A percentile compares a stretch with the other conserved stretches of the same genome.
These are phyloP conservation scores for Monascus ruber DNA, from an alignment of 2,329 filamentous ascomycete genomes.

Conservation along the genomic window DNA sequence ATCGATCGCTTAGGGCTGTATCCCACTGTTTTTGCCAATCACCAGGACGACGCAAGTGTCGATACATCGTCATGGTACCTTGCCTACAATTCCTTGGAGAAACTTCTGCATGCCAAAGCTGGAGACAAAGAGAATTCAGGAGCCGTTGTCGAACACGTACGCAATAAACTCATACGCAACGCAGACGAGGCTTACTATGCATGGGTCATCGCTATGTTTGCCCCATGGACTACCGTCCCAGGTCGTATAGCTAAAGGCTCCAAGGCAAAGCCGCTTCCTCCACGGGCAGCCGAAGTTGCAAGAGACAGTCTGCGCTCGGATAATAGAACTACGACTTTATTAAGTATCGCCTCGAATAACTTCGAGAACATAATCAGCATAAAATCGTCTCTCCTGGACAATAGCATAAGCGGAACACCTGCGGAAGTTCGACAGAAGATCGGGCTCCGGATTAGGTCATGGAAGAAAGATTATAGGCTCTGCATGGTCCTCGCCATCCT, in stretches of 20 bases:
- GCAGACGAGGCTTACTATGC: slow-evolving; percentile 57
- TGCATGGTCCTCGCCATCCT: slow-evolving; percentile 29
- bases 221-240: slow-evolving; percentile 56
- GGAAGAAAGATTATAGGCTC: slow-evolving; percentile 30
- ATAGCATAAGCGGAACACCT: slow-evolving; percentile 15
- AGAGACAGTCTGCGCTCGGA: slow-evolving; percentile 69
- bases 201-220: slow-evolving; percentile 65
- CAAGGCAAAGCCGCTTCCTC: slow-evolving; percentile 43
- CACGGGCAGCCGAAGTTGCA: slow-evolving; percentile 52
- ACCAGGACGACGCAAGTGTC: slow-evolving; percentile 40
- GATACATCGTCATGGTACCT: slow-evolving; percentile 50
- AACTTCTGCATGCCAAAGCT: slow-evolving; percentile 29
- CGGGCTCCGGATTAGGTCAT: slow-evolving; percentile 22
- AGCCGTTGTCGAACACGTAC: slow-evolving; percentile 15
- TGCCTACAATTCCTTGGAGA: slow-evolving; percentile 53
- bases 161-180: slow-evolving; percentile 47
- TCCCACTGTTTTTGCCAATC: slow-evolving; percentile 31
- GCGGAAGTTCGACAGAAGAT: slow-evolving; percentile 26
- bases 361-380: slow-evolving; percentile 50
- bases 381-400: slow-evolving; percentile 34
- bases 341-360: slow-evolving; percentile 55
- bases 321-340: slow-evolving; percentile 60
- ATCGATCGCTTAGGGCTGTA: slow-evolving; percentile 30
- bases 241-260: slow-evolving; percentile 24
- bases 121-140: slow-evolving; percentile 37